Base-by-base conservation (phyloP, 2,329 filamentous ascomycete species). In the Aspergillus pseudoviridinutans region DNA sequence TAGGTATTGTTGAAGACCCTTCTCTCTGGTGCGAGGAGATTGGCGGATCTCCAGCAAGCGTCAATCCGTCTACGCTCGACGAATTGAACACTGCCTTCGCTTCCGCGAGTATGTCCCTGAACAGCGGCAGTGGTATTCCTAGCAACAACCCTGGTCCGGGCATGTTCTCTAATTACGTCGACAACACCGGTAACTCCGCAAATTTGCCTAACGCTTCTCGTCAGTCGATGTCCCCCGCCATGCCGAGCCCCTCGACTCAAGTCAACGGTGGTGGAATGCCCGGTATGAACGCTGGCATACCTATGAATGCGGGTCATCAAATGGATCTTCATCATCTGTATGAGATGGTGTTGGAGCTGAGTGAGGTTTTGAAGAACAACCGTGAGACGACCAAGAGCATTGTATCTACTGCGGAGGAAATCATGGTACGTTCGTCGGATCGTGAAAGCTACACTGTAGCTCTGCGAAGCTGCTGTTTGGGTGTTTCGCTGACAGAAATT, bases 251-350 rank as follows among this genome's bases (percentile, higher is more conserved):
- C 20, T 63, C 69, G 22, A 55, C 64, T 41, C 73, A 75, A 58
- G 65, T 68, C 49, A 74, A 75, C 54, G 74, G 72, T 22, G 67
- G 64, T 32, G 68, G 69, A 20, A 71, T 76, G 65, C 68, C 70
- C 28, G 74, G 69, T 8, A 73, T 76, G 67, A 73, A 70, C 54
- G 65, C 66, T 5, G 67, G 65, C 32, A 68, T 78, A 58, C 72
- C 77, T 1, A 74, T 78, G 71, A 78, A 77, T 58, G 79, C 79
- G 8, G 79, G 79, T 10, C 79, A 81, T 55, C 77, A 80, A 66
- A 79, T 80, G 76, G 79, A 81, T 60, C 69, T 81, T 50, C 78
- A 80, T 59, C 76, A 80, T 54, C 70, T 81, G 2, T 81, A 78
- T 57, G 75, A 79, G 38, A 80, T 80, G 73, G 76, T 81, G 28